These are phyloP conservation scores for Fraxinus floribunda DNA, from an alignment of 305 asterid species.

Conservation along the genomic window DNA sequence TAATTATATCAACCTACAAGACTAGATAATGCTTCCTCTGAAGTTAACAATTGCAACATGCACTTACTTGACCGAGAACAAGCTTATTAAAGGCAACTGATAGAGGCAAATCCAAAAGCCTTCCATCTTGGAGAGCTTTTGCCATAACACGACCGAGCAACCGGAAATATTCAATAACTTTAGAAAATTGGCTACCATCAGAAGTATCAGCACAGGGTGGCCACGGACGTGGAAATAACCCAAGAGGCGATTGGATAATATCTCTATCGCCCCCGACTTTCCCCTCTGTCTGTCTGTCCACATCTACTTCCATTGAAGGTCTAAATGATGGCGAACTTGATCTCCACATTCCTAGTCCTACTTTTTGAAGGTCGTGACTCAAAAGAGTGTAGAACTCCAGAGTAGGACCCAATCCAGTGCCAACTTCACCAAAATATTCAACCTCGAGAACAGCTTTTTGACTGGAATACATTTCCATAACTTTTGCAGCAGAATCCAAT, in stretches of 20 bases:
- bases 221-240: slow-evolving; percentile 97
- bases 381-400: slow-evolving; percentile 92
- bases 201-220: slow-evolving; percentile 61
- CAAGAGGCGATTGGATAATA: slow-evolving; percentile 76
- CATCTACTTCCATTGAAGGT: slow-evolving; percentile 61
- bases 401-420: slow-evolving; percentile 99
- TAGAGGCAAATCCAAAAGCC: slow-evolving; percentile 94
- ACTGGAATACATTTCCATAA: slow-evolving; percentile 98
- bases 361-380: slow-evolving; percentile 91
- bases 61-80: slow-evolving; percentile 75
- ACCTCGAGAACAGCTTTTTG: slow-evolving; percentile 99
- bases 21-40: neutral
- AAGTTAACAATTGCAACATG: too few species aligned
- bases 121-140: slow-evolving; percentile 97
- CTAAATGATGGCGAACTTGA: slow-evolving; percentile 33
- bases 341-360: slow-evolving; percentile 89
- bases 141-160: slow-evolving; percentile 97
- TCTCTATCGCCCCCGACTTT: slow-evolving; percentile 41
- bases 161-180: slow-evolving; percentile 64
- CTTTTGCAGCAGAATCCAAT: slow-evolving; percentile 92
- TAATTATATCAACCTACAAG: slow-evolving; percentile 3
- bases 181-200: slow-evolving; percentile 63
- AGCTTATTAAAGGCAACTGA: slow-evolving; percentile 86
- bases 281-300: slow-evolving; percentile 29
- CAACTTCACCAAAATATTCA: slow-evolving; percentile 98